Base-by-base conservation (phyloP, 2,329 filamentous ascomycete species). In the Aspergillus aculeatus region DNA sequence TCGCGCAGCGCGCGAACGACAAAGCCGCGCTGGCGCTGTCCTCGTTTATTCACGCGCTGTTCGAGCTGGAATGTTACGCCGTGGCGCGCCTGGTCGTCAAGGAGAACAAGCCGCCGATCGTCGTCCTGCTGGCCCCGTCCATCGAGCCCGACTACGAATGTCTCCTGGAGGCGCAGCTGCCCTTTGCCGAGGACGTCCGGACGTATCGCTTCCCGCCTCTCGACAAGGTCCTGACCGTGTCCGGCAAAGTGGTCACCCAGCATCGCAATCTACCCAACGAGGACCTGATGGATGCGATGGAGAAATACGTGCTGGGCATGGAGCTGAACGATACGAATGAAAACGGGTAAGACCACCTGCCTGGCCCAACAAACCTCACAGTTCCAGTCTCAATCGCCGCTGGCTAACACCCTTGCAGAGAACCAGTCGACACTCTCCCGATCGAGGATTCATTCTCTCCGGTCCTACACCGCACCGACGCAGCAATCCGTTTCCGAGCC, bases 171-270 rank as follows among this genome's bases (percentile, higher is more conserved):
- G 84, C 96, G 1, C 92, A 95, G 38, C 81, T 98, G 5, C 95
- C 95, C 0, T 99, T 97, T 69, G 89, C 92, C 2, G 95, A 99
- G 78, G 95, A 99, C 71, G 82, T 97, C 51, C 86, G 95, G 38
- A 84, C 84, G n/a, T 98, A 97, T 73, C 89, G 88, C 59, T 99
- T 99, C 66, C 92, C 95, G 5, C 91, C 94, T 0, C 79, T 99
- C 11, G 93, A 96, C 72, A 89, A 86, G 62, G 89, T 98, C 29
- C 79, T 96, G 61, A 97, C 93, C 0, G 84, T 96, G n/a, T 92
- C 88, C 11, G 94, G 94, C 1, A 90, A 91, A 64, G 83, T 85
- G 9, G 80, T 97, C 52, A 90, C 85, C 11, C 87, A 94, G 67
- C 93, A 99, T 69, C 89, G 91, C 38, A 88, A 96, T 61, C 81